A percentile compares a stretch with the other conserved stretches of the same genome.
phyloP scores from a whole-genome alignment of 805 yeast species.

The Monosporozyma yasuniensis region DNA sequence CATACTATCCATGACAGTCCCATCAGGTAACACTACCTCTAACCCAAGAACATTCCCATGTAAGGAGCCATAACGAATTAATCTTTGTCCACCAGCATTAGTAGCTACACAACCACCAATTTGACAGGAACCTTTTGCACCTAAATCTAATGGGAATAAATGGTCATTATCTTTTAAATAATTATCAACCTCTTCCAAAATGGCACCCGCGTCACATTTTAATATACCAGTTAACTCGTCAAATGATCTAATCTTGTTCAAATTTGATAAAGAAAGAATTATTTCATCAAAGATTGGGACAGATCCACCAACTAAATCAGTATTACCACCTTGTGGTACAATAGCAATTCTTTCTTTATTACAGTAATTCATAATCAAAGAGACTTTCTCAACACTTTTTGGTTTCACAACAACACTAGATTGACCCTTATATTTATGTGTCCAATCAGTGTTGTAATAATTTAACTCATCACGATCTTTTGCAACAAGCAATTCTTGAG shows the following conservation, averaged over 20 bases:
- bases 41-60: conserved; percentile 89
- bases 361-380: conserved; percentile 70
- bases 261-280: conserved; percentile 54
- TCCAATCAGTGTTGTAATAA: conserved; percentile 83
- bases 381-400: conserved; percentile 65
- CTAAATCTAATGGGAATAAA: conserved; percentile 87
- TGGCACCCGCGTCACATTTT: conserved; percentile 85
- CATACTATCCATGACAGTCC: conserved; percentile 70
- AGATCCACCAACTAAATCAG: conserved; percentile 93
- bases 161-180: conserved; percentile 72
- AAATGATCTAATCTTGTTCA: conserved; percentile 76
- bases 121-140: conserved; percentile 95
- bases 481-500: conserved; percentile 35
- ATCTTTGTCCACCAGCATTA: conserved; percentile 90
- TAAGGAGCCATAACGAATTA: conserved; percentile 80
- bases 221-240: conserved; percentile 77
- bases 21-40: conserved; percentile 89
- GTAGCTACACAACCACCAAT: conserved; percentile 94
- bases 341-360: conserved; percentile 69
- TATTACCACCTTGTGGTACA: conserved; percentile 96
- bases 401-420: conserved; percentile 77
- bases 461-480: conserved; percentile 56
- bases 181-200: conserved; percentile 76
- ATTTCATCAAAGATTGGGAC: conserved; percentile 89
- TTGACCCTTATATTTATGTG: conserved; percentile 88